Evolutionary conservation across 768 basidiomycete genomes (phyloP), one percentile per base, ranked within the genome.

Genomic region (Vararia minispora): DNA sequence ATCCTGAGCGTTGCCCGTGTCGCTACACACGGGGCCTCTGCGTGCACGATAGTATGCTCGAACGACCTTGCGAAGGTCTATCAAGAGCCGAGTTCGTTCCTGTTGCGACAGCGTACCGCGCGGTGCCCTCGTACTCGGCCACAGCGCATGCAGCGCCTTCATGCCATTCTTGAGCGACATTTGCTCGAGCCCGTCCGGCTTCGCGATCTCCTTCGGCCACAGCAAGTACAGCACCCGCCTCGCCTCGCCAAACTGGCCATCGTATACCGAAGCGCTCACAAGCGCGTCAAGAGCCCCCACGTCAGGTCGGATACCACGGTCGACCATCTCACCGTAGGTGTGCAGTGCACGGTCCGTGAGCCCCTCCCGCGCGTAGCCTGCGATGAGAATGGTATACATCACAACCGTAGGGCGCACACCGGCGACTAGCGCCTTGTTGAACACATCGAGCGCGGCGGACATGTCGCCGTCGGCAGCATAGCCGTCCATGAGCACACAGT

Each of bases 301-400:
- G 50, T 91, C 88, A 5, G 87, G 88, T 18, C 59, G 52, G 34
- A 88, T 58, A 13, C 76, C 79, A 11, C 60, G 56, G 2, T 61
- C 57, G 10, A 82, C 46, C 82, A 90, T 86, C 27, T 64, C 57
- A 24, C 66, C 66, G 51, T 86, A 88, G 18, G 65, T 58, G 23
- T 54, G 57, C 46, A 71, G 57, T 0, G 82, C 82, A 20, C 58
- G 52, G 3, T 60, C 58, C 5, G 80, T 72, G 23, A 74, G 58
- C 11, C 72, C 69, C 36, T 66, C 64, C n/a, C 73, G 71, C 16
- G 72, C 80, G 54, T 79, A 71, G 2, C 81, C 86, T 25, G 67
- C 63, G 47, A 91, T 77, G 43, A 91, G 67, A 44, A 79, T 76
- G 18, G 86, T 88, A 63, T 76, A 83, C 69, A 84, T 74, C 31